Conservation (phyloP, 139 green algal genomes). For the Gonium pectorale region DNA sequence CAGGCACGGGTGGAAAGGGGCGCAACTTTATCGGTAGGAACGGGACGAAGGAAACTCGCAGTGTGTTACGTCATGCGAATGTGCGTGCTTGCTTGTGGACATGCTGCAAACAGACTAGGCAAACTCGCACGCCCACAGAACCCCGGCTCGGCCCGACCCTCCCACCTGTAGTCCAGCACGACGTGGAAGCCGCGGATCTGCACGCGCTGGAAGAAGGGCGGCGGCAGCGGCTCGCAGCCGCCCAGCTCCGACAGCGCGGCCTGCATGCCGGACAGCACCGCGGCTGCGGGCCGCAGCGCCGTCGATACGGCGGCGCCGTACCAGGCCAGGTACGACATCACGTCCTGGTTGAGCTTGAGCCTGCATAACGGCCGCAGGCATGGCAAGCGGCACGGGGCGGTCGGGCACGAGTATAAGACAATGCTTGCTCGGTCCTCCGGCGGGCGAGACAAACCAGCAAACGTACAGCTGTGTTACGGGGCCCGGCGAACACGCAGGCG, state of each 20-base stretch:
- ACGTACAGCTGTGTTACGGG: no score
- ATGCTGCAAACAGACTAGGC: no score
- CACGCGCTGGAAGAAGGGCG: slow-evolving; percentile 65
- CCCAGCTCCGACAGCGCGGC: slow-evolving; percentile 36
- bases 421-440: no score
- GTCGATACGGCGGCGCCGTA: slow-evolving; percentile 49
- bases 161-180: slow-evolving; percentile 51
- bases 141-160: background rate
- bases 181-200: slow-evolving; percentile 43
- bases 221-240: slow-evolving; percentile 40
- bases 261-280: slow-evolving; percentile 41
- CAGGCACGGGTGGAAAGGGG: no score
- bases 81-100: no score
- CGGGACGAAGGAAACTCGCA: no score
- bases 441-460: no score
- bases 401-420: no score
- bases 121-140: background rate
- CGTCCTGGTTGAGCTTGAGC: slow-evolving; percentile 70
- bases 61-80: no score
- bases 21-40: no score
- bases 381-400: no score
- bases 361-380: background rate
- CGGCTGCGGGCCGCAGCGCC: slow-evolving; percentile 42
- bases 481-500: no score
- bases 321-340: slow-evolving; percentile 71